phyloP scores from a whole-genome alignment of 2,329 filamentous ascomycete species.

The Meredithiella fracta region DNA sequence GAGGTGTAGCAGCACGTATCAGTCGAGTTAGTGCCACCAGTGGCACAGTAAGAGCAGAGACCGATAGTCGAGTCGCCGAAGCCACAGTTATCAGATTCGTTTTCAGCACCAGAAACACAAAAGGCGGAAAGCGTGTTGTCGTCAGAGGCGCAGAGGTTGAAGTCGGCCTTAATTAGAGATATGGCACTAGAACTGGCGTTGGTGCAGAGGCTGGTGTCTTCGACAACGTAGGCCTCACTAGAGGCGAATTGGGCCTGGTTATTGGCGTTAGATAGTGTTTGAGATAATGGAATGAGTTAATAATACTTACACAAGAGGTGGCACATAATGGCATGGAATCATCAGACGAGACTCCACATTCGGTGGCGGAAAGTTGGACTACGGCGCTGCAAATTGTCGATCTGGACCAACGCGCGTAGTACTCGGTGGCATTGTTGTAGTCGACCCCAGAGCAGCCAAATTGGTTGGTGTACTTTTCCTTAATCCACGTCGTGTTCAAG shows the following conservation, averaged over 20 bases:
- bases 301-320: constrained; percentile 56
- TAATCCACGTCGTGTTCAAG: constrained; percentile 57
- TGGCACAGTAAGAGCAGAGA: constrained; percentile 72
- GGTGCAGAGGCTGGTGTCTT: constrained; percentile 57
- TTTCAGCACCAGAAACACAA: constrained; percentile 61
- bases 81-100: constrained; percentile 78
- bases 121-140: constrained; percentile 55
- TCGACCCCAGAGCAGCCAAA: constrained; percentile 69
- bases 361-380: constrained; percentile 66
- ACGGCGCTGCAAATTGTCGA: constrained; percentile 88
- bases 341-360: constrained; percentile 49
- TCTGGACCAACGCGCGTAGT: constrained; percentile 87
- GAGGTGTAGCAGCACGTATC: constrained; percentile 88
- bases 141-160: constrained; percentile 74
- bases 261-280: constrained; percentile 17
- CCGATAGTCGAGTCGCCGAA: constrained; percentile 56
- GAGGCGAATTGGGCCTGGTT: constrained; percentile 61
- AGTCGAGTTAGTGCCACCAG: constrained; percentile 75
- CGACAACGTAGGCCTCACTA: constrained; percentile 72
- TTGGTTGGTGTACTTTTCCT: constrained; percentile 61
- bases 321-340: constrained; percentile 68
- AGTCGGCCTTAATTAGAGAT: constrained; percentile 75
- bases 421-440: constrained; percentile 57
- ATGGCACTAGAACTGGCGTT: constrained; percentile 48
- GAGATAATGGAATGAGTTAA: constrained; percentile 2